Conservation (phyloP, 257 asterid genomes). For the Cruciata laevipes region DNA sequence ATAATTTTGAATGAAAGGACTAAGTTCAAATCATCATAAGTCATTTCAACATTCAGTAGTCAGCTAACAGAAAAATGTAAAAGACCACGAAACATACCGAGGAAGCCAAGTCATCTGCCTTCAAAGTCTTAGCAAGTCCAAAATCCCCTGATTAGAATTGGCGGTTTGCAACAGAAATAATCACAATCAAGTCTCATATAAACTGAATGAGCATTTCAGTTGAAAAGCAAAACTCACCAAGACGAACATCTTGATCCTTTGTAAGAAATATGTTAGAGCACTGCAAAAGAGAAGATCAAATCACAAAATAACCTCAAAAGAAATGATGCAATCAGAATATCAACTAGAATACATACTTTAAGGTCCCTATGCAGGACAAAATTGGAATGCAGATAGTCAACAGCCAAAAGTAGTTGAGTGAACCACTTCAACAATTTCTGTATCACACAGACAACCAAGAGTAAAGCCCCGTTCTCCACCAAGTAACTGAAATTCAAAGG, state of each 20-base stretch:
- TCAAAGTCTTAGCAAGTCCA: constrained; percentile 95
- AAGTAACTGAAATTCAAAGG: not conserved
- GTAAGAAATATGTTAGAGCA: constrained; percentile 98
- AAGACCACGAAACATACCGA: constrained; percentile 56
- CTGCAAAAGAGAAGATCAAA: constrained; percentile 37
- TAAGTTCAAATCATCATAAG: not conserved
- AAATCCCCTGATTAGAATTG: constrained; percentile 68
- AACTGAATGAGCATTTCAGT: constrained; percentile 6
- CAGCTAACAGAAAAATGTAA: not conserved
- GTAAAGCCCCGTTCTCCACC: not conserved
- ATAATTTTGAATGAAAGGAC: not conserved
- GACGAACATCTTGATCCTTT: constrained; percentile 85
- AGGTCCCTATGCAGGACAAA: constrained; percentile 94
- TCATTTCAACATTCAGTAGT: not conserved
- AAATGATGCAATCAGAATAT: constrained; percentile 12
- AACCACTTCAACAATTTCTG: constrained; percentile 96
- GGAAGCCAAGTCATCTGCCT: constrained; percentile 99
- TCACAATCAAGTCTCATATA: constrained; percentile 11
- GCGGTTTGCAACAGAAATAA: constrained; percentile 12
- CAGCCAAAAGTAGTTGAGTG: constrained; percentile 83
- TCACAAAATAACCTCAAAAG: constrained; percentile 20
- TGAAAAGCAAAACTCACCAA: constrained; percentile 47
- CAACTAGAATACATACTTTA: constrained; percentile 39
- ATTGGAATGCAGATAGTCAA: constrained; percentile 92
- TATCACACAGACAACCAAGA: constrained; percentile 17